These are phyloP conservation scores for Solanum gracilifrons DNA, from an alignment of 257 asterid genomes.

Conservation along the genomic window DNA sequence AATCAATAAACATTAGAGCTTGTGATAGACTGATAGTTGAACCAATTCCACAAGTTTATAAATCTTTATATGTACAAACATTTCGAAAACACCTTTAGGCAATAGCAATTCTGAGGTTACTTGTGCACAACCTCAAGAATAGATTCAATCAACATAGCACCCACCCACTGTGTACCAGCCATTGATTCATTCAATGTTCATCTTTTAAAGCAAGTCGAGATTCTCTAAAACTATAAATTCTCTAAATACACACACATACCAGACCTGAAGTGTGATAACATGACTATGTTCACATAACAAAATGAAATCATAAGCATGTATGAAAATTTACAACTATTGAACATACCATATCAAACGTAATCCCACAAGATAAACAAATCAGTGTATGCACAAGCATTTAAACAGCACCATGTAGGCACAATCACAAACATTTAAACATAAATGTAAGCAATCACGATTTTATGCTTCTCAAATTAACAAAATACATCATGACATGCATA, in stretches of 20 bases:
- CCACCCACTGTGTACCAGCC: not conserved
- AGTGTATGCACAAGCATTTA: not conserved
- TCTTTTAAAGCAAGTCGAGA: not conserved
- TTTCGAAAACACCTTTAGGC: not conserved
- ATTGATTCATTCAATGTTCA: not conserved
- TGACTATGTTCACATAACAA: not conserved
- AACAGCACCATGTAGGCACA: not conserved
- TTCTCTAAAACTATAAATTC: not conserved
- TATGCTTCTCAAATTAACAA: not conserved
- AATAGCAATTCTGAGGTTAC: not conserved
- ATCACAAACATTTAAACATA: not conserved
- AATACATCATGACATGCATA: not conserved
- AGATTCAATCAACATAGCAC: not conserved
- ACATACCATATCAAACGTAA: not conserved
- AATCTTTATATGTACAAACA: not conserved
- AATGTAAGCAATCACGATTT: not conserved
- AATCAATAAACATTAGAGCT: not conserved
- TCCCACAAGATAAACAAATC: not conserved
- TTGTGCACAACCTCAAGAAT: not conserved
- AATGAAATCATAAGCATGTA: not conserved
- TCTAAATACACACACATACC: not conserved
- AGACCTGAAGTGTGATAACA: not conserved
- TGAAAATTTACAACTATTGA: not conserved
- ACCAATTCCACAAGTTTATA: not conserved
- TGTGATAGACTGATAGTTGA: not conserved